These are phyloP conservation scores for Salix dunnii DNA, from an alignment of 345 rosid species.

Conservation along the genomic window DNA sequence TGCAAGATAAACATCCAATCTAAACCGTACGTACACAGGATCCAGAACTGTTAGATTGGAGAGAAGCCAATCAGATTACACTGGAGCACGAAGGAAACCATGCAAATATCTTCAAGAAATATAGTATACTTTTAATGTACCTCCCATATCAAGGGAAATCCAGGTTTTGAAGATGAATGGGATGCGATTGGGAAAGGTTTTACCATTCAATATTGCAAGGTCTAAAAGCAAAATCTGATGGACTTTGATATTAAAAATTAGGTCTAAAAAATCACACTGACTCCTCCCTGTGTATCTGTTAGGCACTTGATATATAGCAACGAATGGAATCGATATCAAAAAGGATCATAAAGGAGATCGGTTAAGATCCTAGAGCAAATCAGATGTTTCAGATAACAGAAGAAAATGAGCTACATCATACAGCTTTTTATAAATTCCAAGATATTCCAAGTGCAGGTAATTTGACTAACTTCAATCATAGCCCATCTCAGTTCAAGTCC, in stretches of 20 bases:
- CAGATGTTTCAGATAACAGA: not conserved
- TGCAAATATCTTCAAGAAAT: not conserved
- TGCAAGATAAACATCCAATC: not conserved
- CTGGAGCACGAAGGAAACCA: not conserved
- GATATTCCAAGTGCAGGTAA: not conserved
- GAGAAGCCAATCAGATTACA: not conserved
- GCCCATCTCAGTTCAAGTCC: conserved; percentile 5
- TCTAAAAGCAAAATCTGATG: not conserved
- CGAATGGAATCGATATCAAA: not conserved
- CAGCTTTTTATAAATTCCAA: not conserved
- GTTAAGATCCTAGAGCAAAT: not conserved
- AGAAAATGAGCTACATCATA: not conserved
- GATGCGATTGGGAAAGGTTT: not conserved
- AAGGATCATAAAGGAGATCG: not conserved
- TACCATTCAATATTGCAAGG: not conserved
- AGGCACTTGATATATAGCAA: not conserved
- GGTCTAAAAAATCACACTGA: not conserved
- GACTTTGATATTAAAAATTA: not conserved
- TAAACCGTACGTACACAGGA: not conserved
- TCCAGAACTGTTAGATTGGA: not conserved
- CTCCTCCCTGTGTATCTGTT: not conserved
- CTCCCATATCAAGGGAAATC: not conserved
- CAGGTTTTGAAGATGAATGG: not conserved
- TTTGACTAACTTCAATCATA: conserved; percentile 3
- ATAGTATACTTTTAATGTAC: not conserved